phyloP scores from a whole-genome alignment of 768 basidiomycete genomes.

The Arthromyces matolae region DNA sequence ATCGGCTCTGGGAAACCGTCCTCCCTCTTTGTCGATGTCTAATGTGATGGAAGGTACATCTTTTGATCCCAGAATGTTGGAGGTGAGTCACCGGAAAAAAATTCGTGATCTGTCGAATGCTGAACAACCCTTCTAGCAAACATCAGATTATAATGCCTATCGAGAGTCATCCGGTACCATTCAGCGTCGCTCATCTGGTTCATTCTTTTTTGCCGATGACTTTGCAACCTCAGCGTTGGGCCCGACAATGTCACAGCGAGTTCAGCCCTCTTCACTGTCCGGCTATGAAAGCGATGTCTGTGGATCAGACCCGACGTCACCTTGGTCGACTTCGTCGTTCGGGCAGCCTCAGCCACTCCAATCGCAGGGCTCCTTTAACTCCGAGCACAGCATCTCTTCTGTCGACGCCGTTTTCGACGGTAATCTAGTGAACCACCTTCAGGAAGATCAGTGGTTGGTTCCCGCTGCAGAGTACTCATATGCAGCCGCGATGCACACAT shows the following conservation, averaged over 20 bases:
- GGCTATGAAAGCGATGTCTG: slow-evolving; percentile 18
- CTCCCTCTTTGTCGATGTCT: slow-evolving; percentile 1
- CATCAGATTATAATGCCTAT: background rate
- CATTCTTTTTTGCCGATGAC: no score
- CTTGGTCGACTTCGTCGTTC: slow-evolving; percentile 10
- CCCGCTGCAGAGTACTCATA: background rate
- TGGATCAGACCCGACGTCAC: slow-evolving; percentile 4
- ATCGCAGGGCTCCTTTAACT: background rate
- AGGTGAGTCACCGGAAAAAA: slow-evolving; percentile 14
- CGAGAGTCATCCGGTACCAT: background rate
- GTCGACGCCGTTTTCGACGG: background rate
- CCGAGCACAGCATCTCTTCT: background rate
- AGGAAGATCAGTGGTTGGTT: slow-evolving; percentile 7
- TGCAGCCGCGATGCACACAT: background rate
- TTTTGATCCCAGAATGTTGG: slow-evolving; percentile 7
- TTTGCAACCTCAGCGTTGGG: no score
- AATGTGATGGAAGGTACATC: slow-evolving; percentile 5
- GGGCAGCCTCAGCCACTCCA: background rate
- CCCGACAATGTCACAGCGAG: background rate
- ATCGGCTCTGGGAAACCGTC: slow-evolving; percentile 14
- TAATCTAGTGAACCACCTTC: background rate
- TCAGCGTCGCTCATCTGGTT: no score
- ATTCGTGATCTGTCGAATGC: no score
- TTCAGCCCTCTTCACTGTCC: slow-evolving; percentile 3
- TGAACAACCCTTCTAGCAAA: no score